Conservation (phyloP, 192 early-diverging fungal genomes). For the Geosiphon pyriformis region DNA sequence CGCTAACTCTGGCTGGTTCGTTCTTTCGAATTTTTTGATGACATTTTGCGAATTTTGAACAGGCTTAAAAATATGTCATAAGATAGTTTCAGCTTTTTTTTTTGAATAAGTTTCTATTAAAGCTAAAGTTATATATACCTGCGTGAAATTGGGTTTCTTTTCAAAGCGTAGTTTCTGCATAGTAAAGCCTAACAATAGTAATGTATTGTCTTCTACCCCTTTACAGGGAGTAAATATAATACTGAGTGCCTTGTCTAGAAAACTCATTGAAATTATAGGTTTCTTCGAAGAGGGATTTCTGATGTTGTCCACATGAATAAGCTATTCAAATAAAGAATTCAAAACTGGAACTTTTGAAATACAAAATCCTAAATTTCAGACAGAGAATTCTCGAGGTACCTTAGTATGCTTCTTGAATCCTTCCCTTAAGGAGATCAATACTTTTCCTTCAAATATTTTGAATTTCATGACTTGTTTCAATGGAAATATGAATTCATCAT, state of each 20-base stretch:
- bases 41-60: no score
- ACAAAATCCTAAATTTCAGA: background rate
- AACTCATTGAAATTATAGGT: background rate
- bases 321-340: background rate
- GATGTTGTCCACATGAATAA: background rate
- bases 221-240: background rate
- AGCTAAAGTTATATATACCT: no score
- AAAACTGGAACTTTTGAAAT: background rate
- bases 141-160: no score
- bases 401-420: background rate
- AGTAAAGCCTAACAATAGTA: no score
- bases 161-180: no score
- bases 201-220: background rate
- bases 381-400: no score
- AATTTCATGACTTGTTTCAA: background rate
- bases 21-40: no score
- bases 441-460: background rate
- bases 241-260: background rate
- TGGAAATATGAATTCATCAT: background rate
- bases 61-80: no score
- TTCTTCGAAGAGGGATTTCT: background rate
- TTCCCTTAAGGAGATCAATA: background rate
- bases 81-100: no score
- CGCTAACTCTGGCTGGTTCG: no score
- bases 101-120: no score